These are phyloP conservation scores for Sugiyamaella valdiviana DNA, from an alignment of 805 yeast genomes.

Conservation along the genomic window DNA sequence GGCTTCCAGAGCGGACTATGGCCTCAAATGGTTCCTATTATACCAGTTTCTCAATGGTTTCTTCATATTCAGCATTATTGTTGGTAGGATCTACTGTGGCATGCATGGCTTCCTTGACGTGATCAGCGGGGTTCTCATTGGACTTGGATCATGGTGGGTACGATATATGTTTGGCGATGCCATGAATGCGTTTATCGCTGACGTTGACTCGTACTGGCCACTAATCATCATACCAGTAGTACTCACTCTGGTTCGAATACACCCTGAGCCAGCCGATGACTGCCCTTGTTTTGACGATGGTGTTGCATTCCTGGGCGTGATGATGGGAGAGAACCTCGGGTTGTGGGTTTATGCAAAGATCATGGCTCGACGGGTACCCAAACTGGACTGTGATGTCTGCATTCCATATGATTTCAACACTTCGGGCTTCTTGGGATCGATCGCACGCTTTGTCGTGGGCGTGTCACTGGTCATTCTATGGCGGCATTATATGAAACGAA, in stretches of 20 bases:
- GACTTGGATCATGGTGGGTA: constrained; percentile 45
- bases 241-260: constrained; percentile 51
- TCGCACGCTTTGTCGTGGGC: constrained; percentile 55
- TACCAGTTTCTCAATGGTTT: constrained; percentile 22
- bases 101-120: constrained; percentile 94
- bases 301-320: constrained; percentile 86
- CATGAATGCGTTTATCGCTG: constrained; percentile 44
- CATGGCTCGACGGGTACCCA: constrained; percentile 5
- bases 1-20: constrained; percentile 2
- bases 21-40: constrained; percentile 1
- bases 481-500: constrained; percentile 69
- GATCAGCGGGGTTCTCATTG: constrained; percentile 57
- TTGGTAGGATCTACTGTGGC: constrained; percentile 89
- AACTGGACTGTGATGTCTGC: constrained; percentile 10
- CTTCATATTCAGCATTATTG: constrained; percentile 59
- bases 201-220: constrained; percentile 2
- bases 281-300: constrained; percentile 97
- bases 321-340: constrained; percentile 66
- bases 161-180: constrained; percentile 38
- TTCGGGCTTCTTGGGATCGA: constrained; percentile 28
- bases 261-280: constrained; percentile 81
- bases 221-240: constrained; percentile 25
- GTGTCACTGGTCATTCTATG: constrained; percentile 56
- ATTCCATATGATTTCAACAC: constrained; percentile 16
- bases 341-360: constrained; percentile 38